Percentiles rank a stretch among this genome's conserved stretches.
phyloP scores from a whole-genome alignment of 441 rosid species.

The Gossypium aridum region DNA sequence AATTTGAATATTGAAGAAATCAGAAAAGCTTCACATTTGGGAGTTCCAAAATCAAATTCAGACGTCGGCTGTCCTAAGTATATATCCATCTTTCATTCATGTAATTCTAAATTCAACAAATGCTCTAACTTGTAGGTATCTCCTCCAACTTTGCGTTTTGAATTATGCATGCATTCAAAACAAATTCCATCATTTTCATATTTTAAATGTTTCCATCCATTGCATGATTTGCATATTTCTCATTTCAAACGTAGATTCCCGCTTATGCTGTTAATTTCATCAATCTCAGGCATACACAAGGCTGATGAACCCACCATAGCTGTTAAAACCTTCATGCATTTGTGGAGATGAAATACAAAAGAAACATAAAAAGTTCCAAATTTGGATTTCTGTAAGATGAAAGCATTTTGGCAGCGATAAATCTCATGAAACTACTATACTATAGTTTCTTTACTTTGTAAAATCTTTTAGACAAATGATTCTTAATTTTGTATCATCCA shows the following conservation, averaged over 20 bases:
- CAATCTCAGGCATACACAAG: not conserved
- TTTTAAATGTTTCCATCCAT: too few relatives aligned
- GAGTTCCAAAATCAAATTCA: not conserved
- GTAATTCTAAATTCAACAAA: not conserved
- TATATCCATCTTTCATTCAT: not conserved
- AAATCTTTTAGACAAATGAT: not conserved
- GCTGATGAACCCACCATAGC: conserved; percentile 15
- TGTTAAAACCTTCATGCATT: conserved; percentile 17
- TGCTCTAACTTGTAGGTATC: not conserved
- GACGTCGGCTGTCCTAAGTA: not conserved
- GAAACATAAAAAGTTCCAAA: not conserved
- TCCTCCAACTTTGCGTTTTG: not conserved
- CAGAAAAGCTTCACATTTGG: not conserved
- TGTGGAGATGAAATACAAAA: not conserved
- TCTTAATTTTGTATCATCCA: not conserved
- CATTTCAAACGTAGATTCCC: not conserved
- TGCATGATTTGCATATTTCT: not conserved
- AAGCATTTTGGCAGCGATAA: too few relatives aligned
- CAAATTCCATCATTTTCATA: too few relatives aligned
- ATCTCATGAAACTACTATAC: not conserved
- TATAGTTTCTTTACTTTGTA: not conserved
- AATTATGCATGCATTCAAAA: not conserved
- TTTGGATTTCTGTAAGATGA: too few relatives aligned
- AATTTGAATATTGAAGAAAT: not conserved
- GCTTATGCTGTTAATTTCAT: not conserved